Evolutionary conservation across 2,329 filamentous ascomycete genomes (phyloP), one percentile per base, ranked within the genome.

Genomic region (Trichoderma harzianum): DNA sequence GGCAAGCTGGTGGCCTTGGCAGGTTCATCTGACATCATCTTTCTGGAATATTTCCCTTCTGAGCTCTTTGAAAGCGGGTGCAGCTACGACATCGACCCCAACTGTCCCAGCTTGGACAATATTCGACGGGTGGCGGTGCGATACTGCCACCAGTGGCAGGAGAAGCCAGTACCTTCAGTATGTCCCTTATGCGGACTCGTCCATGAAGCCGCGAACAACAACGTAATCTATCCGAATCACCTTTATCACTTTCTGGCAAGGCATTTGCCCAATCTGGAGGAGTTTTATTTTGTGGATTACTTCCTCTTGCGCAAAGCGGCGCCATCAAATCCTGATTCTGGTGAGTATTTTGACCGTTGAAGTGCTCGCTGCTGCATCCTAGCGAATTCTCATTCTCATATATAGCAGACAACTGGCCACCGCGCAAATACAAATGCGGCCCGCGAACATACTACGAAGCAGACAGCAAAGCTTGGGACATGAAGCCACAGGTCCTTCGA

Each of bases 211-310:
- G 67, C 74, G 11, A 53, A 21, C 47, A 76, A 77, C 24, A 76
- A 73, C 51, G 74, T 78, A 62, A 75, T 76, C 16, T 80, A 80
- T 34, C 84, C 84, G 0, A 76, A 77, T 6, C 84, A 86, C 67
- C 76, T 84, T 1, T 85, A 84, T 74, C 82, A 84, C 63, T 84
- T 86, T 36, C 77, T 84, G 7, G 79, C 82, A 3, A 77, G 83
- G 11, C 80, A 83, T 72, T 76, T 83, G 16, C 82, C 82, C 1
- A 83, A 82, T 16, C 77, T 86, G 7, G 80, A 84, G 70, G 77
- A 80, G 1, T 84, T 86, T 57, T 85, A 83, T 72, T 82, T 86
- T 60, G 76, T 86, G 26, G 84, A 86, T 73, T 84, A 83, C 66
- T 77, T 83, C 7, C 81, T 83, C 4, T 72, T 83, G 11, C 79